Evolutionary conservation across 179 eudicot species (phyloP).

Genomic region (Beta lomatogona): DNA sequence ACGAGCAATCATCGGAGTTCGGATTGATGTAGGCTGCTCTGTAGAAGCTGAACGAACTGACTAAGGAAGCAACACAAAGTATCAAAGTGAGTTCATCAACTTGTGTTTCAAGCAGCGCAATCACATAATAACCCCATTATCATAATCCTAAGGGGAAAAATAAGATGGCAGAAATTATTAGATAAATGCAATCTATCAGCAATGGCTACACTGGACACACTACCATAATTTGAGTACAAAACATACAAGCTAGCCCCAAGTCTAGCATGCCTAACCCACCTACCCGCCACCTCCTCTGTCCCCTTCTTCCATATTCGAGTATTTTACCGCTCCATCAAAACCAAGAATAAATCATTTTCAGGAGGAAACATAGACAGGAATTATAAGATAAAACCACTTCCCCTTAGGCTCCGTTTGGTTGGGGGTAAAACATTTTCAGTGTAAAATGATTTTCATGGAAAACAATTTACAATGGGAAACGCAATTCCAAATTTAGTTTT

Average conservation of each 20-base stretch:
- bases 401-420: too few relatives aligned
- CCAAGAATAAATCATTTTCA: background rate
- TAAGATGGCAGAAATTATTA: background rate
- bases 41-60: conserved; percentile 48
- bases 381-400: background rate
- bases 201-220: background rate
- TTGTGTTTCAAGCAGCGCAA: conserved; percentile 10
- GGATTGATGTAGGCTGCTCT: conserved; percentile 46
- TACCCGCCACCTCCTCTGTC: too few relatives aligned
- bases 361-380: background rate
- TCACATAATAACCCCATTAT: conserved; percentile 10
- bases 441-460: too few relatives aligned
- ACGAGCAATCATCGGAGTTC: conserved; percentile 37
- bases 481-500: too few relatives aligned
- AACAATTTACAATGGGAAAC: too few relatives aligned
- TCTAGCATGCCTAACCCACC: background rate
- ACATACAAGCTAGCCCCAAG: background rate
- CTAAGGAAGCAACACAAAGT: conserved; percentile 40
- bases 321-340: background rate
- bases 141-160: background rate
- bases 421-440: too few relatives aligned
- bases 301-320: background rate
- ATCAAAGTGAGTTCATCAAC: conserved; percentile 23
- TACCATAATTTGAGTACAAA: background rate
- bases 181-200: background rate